Evolutionary conservation across 2,329 filamentous ascomycete species (phyloP), one percentile per base, ranked within the genome.

Genomic region (Curvularia spicifera): DNA sequence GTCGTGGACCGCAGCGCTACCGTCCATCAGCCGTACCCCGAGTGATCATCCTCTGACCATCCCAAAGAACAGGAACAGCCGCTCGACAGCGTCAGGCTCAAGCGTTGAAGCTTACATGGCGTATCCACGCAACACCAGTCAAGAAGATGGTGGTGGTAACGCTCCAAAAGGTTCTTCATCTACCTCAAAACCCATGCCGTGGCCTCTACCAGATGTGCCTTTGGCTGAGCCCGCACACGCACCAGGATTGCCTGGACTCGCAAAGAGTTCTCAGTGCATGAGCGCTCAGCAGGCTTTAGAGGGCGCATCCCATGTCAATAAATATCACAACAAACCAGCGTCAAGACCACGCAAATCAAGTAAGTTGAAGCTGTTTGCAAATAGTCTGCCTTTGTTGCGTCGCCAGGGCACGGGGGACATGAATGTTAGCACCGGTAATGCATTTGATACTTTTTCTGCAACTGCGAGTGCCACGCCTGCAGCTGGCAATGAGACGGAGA

Each of bases 51-150:
- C 73, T 70, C 64, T 73, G 59, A 70, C 61, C 12, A 63, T 76
- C 56, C 72, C 71, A 37, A 76, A 75, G 55, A 71, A 71, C 46
- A 71, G 72, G 44, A 66, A 67, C 49, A 73, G 68, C 37, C 66
- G 63, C 42, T 74, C 72, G 8, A 71, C 71, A 12, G 54, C 69
- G 9, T 73, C 72, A 24, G 64, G 51, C 18, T 71, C 71, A 20
- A 71, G 63, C 28, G 60, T 64, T 39, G 61, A 61, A 35, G 57
- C 66, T 24, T 49, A 35, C 2, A 65, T 60, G 60, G 43, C 53
- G 22, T 57, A 39, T n/a, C 62, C 62, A 24, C 61, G 63, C 46
- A 57, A 61, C 48, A 52, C 48, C 44, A 67, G 61, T 35, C 56
- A 63, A 10, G 60, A 65, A 28, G 52, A 62, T 35, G 42, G 43